Conservation (phyloP, 495 filamentous ascomycete species). For the Sordaria brevicollis region DNA sequence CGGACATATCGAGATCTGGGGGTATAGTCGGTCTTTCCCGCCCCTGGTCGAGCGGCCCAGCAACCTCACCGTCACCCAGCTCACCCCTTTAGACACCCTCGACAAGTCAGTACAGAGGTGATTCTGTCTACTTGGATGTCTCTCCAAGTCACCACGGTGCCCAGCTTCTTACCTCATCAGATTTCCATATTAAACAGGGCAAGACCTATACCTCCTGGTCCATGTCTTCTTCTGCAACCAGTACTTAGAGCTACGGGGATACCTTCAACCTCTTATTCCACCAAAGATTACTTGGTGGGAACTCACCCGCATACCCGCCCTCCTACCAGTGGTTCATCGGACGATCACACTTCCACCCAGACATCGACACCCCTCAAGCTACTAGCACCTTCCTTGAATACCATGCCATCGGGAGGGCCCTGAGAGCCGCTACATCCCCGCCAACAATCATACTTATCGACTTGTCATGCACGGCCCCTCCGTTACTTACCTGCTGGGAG, state of each 20-base stretch:
- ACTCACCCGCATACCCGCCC: conserved; percentile 19
- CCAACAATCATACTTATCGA: neutral
- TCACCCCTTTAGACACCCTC: conserved; percentile 1
- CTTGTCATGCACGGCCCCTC: neutral
- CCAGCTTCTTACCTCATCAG: conserved; percentile 2
- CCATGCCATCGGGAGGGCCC: neutral
- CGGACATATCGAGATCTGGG: neutral
- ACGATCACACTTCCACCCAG: conserved; percentile 7
- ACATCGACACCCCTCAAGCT: conserved; percentile 5
- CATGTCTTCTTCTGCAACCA: neutral
- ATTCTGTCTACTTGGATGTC: neutral
- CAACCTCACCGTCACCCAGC: conserved; percentile 1
- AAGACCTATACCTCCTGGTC: neutral
- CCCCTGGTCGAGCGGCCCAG: conserved; percentile 1
- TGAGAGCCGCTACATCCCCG: neutral
- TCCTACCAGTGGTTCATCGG: conserved; percentile 13
- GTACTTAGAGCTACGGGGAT: conserved; percentile 3
- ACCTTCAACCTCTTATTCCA: conserved; percentile 11
- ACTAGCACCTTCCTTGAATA: conserved; percentile 6
- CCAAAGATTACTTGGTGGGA: conserved; percentile 14
- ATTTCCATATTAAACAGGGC: conserved; percentile 2
- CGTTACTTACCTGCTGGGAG: neutral
- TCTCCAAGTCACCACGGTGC: neutral
- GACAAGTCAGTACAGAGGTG: neutral
- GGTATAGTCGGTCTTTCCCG: conserved; percentile 10